Evolutionary conservation across 345 rosid species (phyloP), one percentile per base, ranked within the genome.

Genomic region (Hevea brasiliensis): DNA sequence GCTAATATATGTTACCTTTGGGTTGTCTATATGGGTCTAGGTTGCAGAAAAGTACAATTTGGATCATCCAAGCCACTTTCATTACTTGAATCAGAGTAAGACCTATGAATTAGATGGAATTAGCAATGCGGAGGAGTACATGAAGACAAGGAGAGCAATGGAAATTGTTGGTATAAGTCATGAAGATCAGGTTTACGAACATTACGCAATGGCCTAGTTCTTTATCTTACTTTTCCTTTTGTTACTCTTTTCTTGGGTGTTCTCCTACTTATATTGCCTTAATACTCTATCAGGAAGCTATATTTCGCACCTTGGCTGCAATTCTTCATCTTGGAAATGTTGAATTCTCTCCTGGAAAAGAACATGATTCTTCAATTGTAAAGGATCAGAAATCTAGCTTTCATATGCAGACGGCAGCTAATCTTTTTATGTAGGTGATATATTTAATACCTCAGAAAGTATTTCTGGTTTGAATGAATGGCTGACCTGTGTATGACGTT

Each of bases 241-340:
- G 63, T 47, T 29, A 60, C 51, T 68, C 17, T 44, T 57, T 61
- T 54, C 54, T 17, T 45, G 35, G 66, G 50, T 74, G 44, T 76
- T 67, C 51, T 71, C 26, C 37, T 61, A 57, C 68, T 60, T 26
- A 74, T 74, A 27, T 62, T 74, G 67, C 58, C 24, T 26, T 40
- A 47, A 37, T 24, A 65, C 15, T 13, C 73, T 74, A 67, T 63
- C 85, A 95, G 99, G 99, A 92, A 82, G 89, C 94, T 77, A 90
- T 95, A 78, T 92, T 95, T 79, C 92, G 94, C 76, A 92, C 93
- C 45, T 87, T 95, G 79, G 99, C 99, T 66, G 98, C 92, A 41
- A 89, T 95, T 84, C 84, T 95, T 70, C 99, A 95, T 88, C 89
- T 95, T 63, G 99, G 99, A 71, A 95, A 95, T 78, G 68, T 92